Evolutionary conservation across 805 yeast species (phyloP), one percentile per base, ranked within the genome.

Genomic region (Candida adriatica): DNA sequence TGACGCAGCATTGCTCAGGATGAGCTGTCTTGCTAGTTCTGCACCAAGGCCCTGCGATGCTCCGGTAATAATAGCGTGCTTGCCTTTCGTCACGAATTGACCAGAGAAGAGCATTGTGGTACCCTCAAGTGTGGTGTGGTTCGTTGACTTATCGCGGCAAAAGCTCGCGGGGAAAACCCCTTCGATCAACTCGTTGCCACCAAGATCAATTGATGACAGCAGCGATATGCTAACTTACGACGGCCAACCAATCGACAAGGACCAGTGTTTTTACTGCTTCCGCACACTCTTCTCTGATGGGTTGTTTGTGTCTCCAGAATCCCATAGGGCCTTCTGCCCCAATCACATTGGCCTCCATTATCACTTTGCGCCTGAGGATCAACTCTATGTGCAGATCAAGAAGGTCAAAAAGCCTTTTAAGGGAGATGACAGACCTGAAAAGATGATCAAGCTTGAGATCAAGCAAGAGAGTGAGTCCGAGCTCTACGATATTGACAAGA

Each of bases 31-130:
- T 0, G 94, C 95, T 35, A 90, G 56, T 23, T 80, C 83, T 4
- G 76, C 76, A 0, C 98, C 98, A 1, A 90, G 62, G 0, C 98
- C 98, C 50, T 90, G 98, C 0, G 96, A 86, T 0, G 86, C 97
- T 4, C 98, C 98, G 0, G 95, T 73, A n/a, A 90, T 68, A 13
- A 90, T 67, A 3, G 80, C 87, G 1, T 71, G 52, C 30, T 66
- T 61, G 8, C 71, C 61, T 4, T 36, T 38, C 13, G 55, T 38
- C 10, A 43, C 29, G 27, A 49, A 49, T 19, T 46, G 41, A 4
- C 47, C 47, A 1, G 34, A 9, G 16, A 39, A 37, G 15, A 39
- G 16, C 31, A 27, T 35, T 24, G 10, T 23, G 25, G 11, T 29
- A n/a, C n/a, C n/a, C n/a, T n/a, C n/a, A n/a, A n/a, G n/a, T n/a